Evolutionary conservation across 176 grass and related monocot species (phyloP), one percentile per base, ranked within the genome.

Genomic region (Triticum dicoccoides): DNA sequence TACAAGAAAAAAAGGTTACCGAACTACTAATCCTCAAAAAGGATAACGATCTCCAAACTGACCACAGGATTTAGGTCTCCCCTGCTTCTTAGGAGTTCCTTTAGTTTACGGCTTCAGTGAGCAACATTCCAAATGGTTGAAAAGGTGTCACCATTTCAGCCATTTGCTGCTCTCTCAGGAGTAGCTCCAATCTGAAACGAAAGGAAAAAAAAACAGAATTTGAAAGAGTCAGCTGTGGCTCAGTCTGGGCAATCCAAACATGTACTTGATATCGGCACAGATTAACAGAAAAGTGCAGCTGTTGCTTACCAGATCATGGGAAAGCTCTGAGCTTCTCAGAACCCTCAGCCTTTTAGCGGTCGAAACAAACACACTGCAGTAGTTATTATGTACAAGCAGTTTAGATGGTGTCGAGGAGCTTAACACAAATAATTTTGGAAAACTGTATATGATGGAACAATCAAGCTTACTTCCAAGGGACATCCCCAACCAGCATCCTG

Each of bases 391-490:
- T 8, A 87, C 34, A 86, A 89, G 66, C 13, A 71, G 70, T 77
- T 91, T 71, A 85, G 77, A 81, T 81, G 1, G 27, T 85, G 29
- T 84, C 13, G 13, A 78, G 24, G 54, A 32, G n/a, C 15, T 49
- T 73, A 37, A 78, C 38, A 63, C 41, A 78, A n/a, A 71, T 42
- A 14, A 73, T 63, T 20, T 82, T 4, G 29, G 29, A 32, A 65
- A 84, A 69, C 24, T 81, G 51, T 77, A 70, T 69, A 63, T 70
- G 77, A 9, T 51, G 37, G 27, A 83, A 84, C 54, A 76, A 42
- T 14, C 77, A 86, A 78, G 41, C 91, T 92, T 98, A 99, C 97
- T 88, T 90, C 97, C 97, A 99, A 20, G 97, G 94, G 68, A 94
- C 89, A 63, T 97, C 92, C 11, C 94, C 92, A 66, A 90, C 97